Evolutionary conservation across 495 filamentous ascomycete genomes (phyloP).

Genomic region (Cairneyella variabilis): DNA sequence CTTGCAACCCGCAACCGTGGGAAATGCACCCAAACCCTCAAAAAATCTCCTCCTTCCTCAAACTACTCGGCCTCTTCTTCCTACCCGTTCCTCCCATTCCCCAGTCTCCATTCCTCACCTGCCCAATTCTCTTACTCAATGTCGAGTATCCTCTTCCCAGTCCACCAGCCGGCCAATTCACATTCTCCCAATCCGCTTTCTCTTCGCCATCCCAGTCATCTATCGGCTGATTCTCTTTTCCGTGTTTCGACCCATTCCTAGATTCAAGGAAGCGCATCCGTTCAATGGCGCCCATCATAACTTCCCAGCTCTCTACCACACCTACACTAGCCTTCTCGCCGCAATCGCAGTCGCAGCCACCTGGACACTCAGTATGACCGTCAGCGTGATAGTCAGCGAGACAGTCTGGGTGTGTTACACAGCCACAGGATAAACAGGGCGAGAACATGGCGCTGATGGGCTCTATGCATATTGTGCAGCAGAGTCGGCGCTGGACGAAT

Average conservation of each 20-base stretch:
- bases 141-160: conserved; percentile 19
- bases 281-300: conserved; percentile 27
- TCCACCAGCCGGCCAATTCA: neutral
- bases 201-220: conserved; percentile 21
- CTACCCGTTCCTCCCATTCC: conserved; percentile 13
- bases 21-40: too few species aligned
- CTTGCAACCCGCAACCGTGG: too few species aligned
- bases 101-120: conserved; percentile 25
- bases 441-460: conserved; percentile 52
- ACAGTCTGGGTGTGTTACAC: conserved; percentile 51
- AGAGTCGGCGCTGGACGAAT: conserved; percentile 46
- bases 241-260: neutral
- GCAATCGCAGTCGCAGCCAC: conserved; percentile 40
- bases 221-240: neutral
- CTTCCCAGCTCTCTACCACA: conserved; percentile 28
- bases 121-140: conserved; percentile 21
- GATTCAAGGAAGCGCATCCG: conserved; percentile 18
- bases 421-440: conserved; percentile 59
- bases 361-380: conserved; percentile 39
- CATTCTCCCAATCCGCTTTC: conserved; percentile 19
- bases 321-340: conserved; percentile 19
- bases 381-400: conserved; percentile 48
- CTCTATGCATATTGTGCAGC: conserved; percentile 57
- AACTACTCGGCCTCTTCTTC: conserved; percentile 23
- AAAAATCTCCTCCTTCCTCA: conserved; percentile 21